These are phyloP conservation scores for Wickerhamiella sergipiensis DNA, from an alignment of 805 yeast species.

Conservation along the genomic window DNA sequence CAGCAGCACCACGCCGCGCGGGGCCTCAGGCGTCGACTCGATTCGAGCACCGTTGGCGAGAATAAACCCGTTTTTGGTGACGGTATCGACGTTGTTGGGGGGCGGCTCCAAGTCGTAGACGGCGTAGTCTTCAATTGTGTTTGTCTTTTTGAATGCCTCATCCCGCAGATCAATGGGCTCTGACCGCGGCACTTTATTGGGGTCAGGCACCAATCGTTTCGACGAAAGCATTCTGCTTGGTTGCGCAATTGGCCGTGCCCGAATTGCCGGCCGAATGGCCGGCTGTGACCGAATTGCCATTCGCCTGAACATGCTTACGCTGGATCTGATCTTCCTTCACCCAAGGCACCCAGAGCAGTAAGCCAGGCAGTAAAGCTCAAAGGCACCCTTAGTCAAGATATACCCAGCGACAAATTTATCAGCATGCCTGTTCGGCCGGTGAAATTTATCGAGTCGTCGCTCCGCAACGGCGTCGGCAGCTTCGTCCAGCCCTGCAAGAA, in stretches of 20 bases:
- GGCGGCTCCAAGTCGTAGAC: constrained; percentile 34
- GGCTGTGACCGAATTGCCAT: too few species aligned
- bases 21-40: constrained; percentile 19
- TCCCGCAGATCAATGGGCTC: constrained; percentile 14
- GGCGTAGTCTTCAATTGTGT: constrained; percentile 27
- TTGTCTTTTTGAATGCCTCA: constrained; percentile 17
- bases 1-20: constrained; percentile 20
- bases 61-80: constrained; percentile 43
- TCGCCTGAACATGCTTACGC: too few species aligned
- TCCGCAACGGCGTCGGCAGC: constrained; percentile 25
- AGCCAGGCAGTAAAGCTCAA: too few species aligned
- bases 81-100: constrained; percentile 36
- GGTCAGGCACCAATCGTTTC: constrained; percentile 16
- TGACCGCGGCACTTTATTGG: constrained; percentile 15
- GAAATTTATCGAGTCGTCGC: constrained; percentile 10
- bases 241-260: not conserved
- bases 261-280: not conserved
- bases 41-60: constrained; percentile 38
- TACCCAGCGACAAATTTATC: not conserved
- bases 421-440: constrained; percentile 17
- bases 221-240: not conserved
- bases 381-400: not conserved
- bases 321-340: too few species aligned
- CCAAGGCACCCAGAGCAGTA: too few species aligned
- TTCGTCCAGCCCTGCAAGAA: constrained; percentile 43